Percentiles rank a stretch among this genome's conserved stretches.
Evolutionary conservation across 805 yeast genomes (phyloP).

Genomic region (Cyberlindnera xylosilytica): DNA sequence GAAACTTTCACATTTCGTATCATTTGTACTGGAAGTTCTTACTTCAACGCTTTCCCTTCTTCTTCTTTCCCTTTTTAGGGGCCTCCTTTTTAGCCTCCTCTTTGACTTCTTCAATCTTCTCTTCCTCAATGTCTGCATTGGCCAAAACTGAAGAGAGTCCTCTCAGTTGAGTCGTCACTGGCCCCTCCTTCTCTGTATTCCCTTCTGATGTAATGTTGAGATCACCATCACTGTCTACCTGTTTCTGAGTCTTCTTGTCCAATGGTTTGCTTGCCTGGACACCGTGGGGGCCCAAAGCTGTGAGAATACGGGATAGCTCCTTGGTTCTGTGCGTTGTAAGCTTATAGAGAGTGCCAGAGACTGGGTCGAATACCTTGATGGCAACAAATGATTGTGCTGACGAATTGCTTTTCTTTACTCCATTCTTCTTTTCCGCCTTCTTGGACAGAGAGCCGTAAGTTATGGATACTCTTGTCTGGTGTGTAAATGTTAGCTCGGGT

Average conservation of each 20-base stretch:
- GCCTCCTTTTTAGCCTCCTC: slow-evolving; percentile 4
- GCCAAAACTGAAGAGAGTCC: slow-evolving; percentile 25
- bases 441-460: slow-evolving; percentile 26
- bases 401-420: slow-evolving; percentile 8
- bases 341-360: slow-evolving; percentile 58
- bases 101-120: slow-evolving; percentile 6
- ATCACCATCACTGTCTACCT: background rate
- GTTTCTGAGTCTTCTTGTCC: background rate
- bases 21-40: too few species aligned
- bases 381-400: slow-evolving; percentile 21
- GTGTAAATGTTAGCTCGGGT: slow-evolving; percentile 3
- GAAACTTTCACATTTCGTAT: too few species aligned
- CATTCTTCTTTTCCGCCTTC: slow-evolving; percentile 15
- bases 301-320: slow-evolving; percentile 66
- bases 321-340: slow-evolving; percentile 57
- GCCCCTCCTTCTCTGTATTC: slow-evolving; percentile 1
- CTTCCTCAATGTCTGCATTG: slow-evolving; percentile 24
- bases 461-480: slow-evolving; percentile 25
- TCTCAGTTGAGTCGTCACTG: slow-evolving; percentile 10
- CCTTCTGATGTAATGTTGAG: background rate
- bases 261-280: slow-evolving; percentile 29
- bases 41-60: slow-evolving; percentile 24
- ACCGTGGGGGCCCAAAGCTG: slow-evolving; percentile 70
- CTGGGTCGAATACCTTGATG: slow-evolving; percentile 66
- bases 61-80: slow-evolving; percentile 24